A percentile compares a stretch with the other conserved stretches of the same genome.
phyloP scores from a whole-genome alignment of 2,329 filamentous ascomycete species.

The Volutella citrinella region DNA sequence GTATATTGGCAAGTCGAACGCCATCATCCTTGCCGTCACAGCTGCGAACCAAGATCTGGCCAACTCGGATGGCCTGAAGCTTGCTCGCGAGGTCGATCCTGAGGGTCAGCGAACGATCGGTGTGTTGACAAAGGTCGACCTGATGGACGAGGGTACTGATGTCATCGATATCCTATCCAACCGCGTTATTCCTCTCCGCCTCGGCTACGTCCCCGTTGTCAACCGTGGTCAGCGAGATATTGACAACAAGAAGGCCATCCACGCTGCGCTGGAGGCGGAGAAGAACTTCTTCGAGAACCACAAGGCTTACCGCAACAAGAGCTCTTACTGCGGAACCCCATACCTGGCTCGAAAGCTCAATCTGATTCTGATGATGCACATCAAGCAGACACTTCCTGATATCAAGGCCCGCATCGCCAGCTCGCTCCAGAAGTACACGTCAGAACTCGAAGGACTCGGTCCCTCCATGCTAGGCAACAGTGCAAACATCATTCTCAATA shows the following conservation, averaged over 20 bases:
- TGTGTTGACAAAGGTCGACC: constrained; percentile 96
- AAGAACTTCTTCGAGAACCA: constrained; percentile 98
- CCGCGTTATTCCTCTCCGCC: constrained; percentile 88
- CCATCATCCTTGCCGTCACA: constrained; percentile 94
- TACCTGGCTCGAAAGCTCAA: constrained; percentile 97
- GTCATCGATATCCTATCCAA: constrained; percentile 98
- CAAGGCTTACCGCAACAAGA: constrained; percentile 98
- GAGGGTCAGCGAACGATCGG: constrained; percentile 97
- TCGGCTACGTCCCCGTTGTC: constrained; percentile 96
- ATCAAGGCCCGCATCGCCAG: constrained; percentile 97
- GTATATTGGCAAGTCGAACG: constrained; percentile 97
- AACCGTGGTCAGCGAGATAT: constrained; percentile 98
- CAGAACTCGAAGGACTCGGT: constrained; percentile 78
- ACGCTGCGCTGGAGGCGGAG: constrained; percentile 86
- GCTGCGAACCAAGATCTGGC: constrained; percentile 97
- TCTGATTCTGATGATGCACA: constrained; percentile 99
- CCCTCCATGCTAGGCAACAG: constrained; percentile 96
- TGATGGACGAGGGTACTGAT: constrained; percentile 98
- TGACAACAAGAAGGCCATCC: constrained; percentile 95
- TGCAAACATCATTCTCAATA: constrained; percentile 94
- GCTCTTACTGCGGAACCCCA: constrained; percentile 95
- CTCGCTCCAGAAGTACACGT: constrained; percentile 85
- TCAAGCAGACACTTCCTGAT: constrained; percentile 97
- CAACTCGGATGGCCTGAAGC: constrained; percentile 95
- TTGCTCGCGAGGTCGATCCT: constrained; percentile 93